Conservation (phyloP, 768 basidiomycete species). For the Lentinula lateritia region DNA sequence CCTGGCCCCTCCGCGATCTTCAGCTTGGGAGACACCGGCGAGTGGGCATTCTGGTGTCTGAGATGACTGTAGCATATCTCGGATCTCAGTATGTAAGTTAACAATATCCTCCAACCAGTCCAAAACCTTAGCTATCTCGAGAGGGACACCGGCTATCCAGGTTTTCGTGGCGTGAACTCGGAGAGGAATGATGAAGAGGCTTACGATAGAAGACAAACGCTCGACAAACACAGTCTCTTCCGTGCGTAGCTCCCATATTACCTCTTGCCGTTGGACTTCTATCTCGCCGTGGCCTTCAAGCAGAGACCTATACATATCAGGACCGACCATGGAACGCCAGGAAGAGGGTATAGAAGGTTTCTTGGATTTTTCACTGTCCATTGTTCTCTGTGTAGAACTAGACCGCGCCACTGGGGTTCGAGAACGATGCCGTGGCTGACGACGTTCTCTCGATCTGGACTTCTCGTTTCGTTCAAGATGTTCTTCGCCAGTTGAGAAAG, state of each 20-base stretch:
- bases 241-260: conserved; percentile 62
- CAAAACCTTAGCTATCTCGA: conserved; percentile 63
- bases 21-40: conserved; percentile 27
- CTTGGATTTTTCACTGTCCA: background rate
- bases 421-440: background rate
- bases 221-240: conserved; percentile 68
- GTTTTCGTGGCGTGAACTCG: conserved; percentile 60
- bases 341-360: background rate
- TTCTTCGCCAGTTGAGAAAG: background rate
- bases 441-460: background rate
- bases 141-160: conserved; percentile 82
- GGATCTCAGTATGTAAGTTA: conserved; percentile 66
- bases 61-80: conserved; percentile 37
- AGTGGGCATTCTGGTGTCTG: conserved; percentile 32
- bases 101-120: conserved; percentile 89
- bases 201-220: conserved; percentile 58
- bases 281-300: conserved; percentile 33
- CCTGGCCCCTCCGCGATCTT: conserved; percentile 10
- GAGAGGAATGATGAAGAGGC: conserved; percentile 74
- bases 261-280: conserved; percentile 60
- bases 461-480: background rate
- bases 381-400: background rate
- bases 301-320: conserved; percentile 28
- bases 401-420: background rate
- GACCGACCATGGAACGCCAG: conserved; percentile 28